Conservation (phyloP, 371 early-diverging fungal genomes). For the Mortierella sp. region DNA sequence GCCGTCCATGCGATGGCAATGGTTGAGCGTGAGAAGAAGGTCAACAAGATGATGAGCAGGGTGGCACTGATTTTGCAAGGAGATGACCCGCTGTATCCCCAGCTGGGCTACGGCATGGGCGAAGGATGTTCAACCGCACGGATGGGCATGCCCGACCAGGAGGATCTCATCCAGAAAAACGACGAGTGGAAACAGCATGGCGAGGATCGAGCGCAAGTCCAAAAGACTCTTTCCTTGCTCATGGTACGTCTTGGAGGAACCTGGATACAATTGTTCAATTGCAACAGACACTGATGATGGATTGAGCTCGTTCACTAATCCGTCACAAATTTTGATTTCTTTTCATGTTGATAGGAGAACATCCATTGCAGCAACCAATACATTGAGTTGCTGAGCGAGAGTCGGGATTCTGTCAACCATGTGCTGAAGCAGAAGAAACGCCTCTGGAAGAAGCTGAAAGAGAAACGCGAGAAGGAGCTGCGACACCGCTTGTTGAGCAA, state of each 20-base stretch:
- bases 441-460: constrained; percentile 51
- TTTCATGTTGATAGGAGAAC: constrained; percentile 36
- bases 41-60: constrained; percentile 58
- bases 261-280: too few species aligned
- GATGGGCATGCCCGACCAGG: constrained; percentile 52
- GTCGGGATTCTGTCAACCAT: constrained; percentile 53
- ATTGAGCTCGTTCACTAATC: not conserved
- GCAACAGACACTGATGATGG: not conserved
- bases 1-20: constrained; percentile 59
- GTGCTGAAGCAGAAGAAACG: constrained; percentile 42
- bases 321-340: not conserved
- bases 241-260: constrained; percentile 29
- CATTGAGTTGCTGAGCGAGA: constrained; percentile 51
- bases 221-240: constrained; percentile 44
- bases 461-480: constrained; percentile 44
- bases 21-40: constrained; percentile 56
- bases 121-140: constrained; percentile 49
- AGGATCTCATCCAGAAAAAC: constrained; percentile 32
- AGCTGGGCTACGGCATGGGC: constrained; percentile 52
- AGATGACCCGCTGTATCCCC: constrained; percentile 52
- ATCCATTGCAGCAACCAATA: constrained; percentile 57
- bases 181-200: constrained; percentile 50
- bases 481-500: constrained; percentile 39
- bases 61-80: constrained; percentile 55
- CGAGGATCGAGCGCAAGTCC: constrained; percentile 48